Base-by-base conservation (phyloP, 1,284 basidiomycete species). In the Ceratobasidium sp. region DNA sequence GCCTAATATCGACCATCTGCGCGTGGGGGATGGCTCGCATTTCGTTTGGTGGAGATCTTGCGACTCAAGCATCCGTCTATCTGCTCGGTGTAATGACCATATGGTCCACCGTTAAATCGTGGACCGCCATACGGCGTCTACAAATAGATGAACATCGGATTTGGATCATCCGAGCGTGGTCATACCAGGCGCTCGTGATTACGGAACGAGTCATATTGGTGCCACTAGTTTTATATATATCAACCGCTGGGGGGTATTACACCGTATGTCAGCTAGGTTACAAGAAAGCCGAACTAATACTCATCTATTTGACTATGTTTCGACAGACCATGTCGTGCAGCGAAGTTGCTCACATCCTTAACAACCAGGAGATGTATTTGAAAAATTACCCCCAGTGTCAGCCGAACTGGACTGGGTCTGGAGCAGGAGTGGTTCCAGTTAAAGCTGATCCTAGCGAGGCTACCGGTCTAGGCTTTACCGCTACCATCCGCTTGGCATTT, bases 311-410 rank as follows among this genome's bases (percentile, higher is more conserved):
- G 1, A 36, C 18, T 30, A 9, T 3, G 34, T 26, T 28, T n/a
- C 3, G 45, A 30, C 18, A 69, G 64, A 10, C 64, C 9, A 1
- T 69, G 8, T 28, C 52, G 18, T 69, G 64, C 41, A 39, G 45
- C 16, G 64, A 69, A 28, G 52, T 69, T 10, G 50, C 21, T 6
- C 18, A 55, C 52, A n/a, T 53, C 2, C 39, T 69, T 41, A 57
- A 69, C 16, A 32, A 69, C 12, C 32, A 50, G 12, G 52, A 28
- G 2, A 5, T 32, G 50, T 69, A 53, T 41, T 21, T 34, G 26
- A 52, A 46, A 18, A 46, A 57, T 21, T 69, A 69, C 28, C 64
- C 64, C 34, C 50, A 69, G 30, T 69, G 64, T n/a, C 52, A 55
- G n/a, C 52, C 64, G 10, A 39, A 34, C 2, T 69, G 64, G 64